Conservation (phyloP, 2,329 filamentous ascomycete species). For the Gaeumannomyces tritici region DNA sequence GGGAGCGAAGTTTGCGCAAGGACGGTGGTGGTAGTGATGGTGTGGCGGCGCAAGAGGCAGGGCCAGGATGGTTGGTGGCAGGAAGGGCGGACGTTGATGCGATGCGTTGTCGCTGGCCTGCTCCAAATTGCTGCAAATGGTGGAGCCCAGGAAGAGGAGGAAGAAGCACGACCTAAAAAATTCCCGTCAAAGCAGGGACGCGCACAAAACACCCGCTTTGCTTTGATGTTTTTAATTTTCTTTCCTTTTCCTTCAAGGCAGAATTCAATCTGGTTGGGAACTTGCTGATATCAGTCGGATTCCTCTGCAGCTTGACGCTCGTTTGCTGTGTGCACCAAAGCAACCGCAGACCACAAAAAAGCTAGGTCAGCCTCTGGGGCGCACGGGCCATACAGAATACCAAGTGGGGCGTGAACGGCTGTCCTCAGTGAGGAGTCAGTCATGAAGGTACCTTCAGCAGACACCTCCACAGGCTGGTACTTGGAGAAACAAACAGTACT, state of each 20-base stretch:
- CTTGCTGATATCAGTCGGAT: too few species aligned
- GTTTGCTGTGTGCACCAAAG: neutral
- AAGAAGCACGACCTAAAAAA: neutral
- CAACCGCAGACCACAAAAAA: neutral
- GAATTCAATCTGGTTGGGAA: too few species aligned
- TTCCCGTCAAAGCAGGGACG: neutral
- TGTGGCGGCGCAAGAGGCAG: neutral
- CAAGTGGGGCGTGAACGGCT: neutral
- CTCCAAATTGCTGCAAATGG: neutral
- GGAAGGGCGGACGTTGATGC: slow-evolving; percentile 3
- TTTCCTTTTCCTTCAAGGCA: too few species aligned
- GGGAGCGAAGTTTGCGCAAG: neutral
- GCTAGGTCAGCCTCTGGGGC: too few species aligned
- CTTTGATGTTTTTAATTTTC: neutral
- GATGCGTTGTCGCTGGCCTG: neutral
- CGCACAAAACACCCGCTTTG: neutral
- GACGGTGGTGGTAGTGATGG: neutral
- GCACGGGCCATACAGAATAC: too few species aligned
- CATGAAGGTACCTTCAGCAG: neutral
- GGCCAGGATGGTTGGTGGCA: neutral
- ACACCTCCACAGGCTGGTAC: too few species aligned
- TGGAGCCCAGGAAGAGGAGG: neutral
- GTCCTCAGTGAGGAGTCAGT: too few species aligned
- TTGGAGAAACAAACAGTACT: too few species aligned
- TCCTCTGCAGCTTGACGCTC: too few species aligned